These are phyloP conservation scores for Haplographium delicatum DNA, from an alignment of 495 filamentous ascomycete genomes.

Conservation along the genomic window DNA sequence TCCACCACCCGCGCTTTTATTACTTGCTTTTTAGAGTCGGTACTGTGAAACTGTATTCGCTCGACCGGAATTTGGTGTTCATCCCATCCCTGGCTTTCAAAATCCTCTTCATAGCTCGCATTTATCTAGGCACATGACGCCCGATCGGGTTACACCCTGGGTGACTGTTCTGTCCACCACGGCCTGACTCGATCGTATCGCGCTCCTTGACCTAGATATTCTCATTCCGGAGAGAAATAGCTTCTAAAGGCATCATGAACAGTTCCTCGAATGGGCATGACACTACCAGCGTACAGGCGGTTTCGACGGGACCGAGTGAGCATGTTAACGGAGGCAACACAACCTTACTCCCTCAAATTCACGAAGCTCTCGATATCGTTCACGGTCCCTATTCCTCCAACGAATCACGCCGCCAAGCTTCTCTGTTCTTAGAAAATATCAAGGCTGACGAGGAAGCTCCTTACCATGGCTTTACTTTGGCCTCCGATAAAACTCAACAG, in stretches of 20 bases:
- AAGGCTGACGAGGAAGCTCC: constrained; percentile 75
- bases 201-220: background rate
- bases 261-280: constrained; percentile 18
- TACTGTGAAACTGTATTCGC: too few relatives aligned
- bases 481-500: constrained; percentile 62
- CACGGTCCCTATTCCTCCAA: constrained; percentile 80
- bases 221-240: background rate
- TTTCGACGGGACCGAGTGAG: background rate
- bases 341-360: constrained; percentile 46
- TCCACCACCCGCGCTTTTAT: background rate
- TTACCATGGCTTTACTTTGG: constrained; percentile 78
- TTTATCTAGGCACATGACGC: constrained; percentile 14
- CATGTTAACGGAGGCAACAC: constrained; percentile 18
- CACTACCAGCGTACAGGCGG: background rate
- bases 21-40: too few relatives aligned
- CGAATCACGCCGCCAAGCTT: constrained; percentile 75
- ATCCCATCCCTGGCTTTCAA: too few relatives aligned
- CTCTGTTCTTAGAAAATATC: constrained; percentile 74
- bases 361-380: constrained; percentile 77
- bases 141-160: constrained; percentile 9
- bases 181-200: background rate
- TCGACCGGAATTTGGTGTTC: too few relatives aligned
- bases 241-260: constrained; percentile 17
- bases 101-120: too few relatives aligned
- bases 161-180: constrained; percentile 9